Conservation (phyloP, 1,284 basidiomycete genomes). For the Melampsora larici-populina region DNA sequence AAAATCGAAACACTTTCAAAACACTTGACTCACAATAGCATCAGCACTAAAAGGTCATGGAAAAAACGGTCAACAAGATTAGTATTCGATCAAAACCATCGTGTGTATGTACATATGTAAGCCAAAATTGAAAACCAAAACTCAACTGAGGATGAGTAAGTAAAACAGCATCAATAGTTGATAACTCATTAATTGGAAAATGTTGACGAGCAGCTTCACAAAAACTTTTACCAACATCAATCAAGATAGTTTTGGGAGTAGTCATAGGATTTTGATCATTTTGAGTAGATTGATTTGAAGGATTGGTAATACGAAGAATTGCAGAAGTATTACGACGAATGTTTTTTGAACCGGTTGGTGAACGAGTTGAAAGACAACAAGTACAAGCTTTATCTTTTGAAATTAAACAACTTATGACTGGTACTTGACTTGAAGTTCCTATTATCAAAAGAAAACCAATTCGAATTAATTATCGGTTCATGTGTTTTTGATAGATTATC, state of each 20-base stretch:
- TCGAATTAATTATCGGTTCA: not conserved
- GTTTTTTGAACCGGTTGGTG: conserved; percentile 67
- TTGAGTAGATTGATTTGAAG: conserved; percentile 53
- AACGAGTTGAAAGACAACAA: conserved; percentile 67
- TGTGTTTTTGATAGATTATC: not conserved
- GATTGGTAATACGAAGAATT: conserved; percentile 51
- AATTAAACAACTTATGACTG: conserved; percentile 66
- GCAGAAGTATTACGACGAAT: conserved; percentile 71
- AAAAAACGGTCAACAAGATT: too few relatives aligned
- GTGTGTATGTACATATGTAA: too few relatives aligned
- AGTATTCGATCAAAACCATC: too few relatives aligned
- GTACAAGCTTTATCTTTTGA: conserved; percentile 59
- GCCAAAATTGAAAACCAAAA: conserved; percentile 59
- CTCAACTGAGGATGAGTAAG: conserved; percentile 76
- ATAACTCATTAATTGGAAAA: conserved; percentile 71
- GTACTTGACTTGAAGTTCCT: conserved; percentile 68
- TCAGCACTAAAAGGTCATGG: conserved; percentile 15
- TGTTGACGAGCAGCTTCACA: conserved; percentile 70
- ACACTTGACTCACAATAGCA: conserved; percentile 28
- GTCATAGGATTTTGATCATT: too few relatives aligned
- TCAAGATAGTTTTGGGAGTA: conserved; percentile 60
- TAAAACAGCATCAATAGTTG: conserved; percentile 71
- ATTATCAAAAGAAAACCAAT: not conserved
- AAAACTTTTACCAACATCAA: conserved; percentile 78
- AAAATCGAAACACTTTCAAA: too few relatives aligned